These are phyloP conservation scores for Prunus mira DNA, from an alignment of 306 rosid genomes.

Conservation along the genomic window DNA sequence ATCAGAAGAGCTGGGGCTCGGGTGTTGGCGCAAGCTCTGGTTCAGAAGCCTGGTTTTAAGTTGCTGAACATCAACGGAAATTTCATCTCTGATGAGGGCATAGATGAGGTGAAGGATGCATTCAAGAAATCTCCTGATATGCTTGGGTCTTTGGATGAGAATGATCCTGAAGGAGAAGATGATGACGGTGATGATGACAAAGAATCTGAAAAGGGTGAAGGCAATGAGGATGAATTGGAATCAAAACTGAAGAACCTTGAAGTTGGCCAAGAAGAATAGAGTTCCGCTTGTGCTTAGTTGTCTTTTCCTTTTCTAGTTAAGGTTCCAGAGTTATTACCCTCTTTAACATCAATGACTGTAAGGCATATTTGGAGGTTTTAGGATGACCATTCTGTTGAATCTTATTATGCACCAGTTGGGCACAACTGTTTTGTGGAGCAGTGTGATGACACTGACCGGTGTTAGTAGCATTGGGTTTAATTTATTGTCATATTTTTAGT, in stretches of 20 bases:
- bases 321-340: constrained; percentile 8
- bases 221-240: constrained; percentile 52
- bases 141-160: constrained; percentile 80
- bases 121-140: constrained; percentile 52
- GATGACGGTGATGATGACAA: constrained; percentile 40
- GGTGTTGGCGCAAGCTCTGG: constrained; percentile 60
- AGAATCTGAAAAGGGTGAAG: constrained; percentile 48
- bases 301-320: background rate
- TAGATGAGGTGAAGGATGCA: constrained; percentile 59
- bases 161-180: constrained; percentile 79
- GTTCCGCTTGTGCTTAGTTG: background rate
- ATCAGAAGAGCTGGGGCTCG: constrained; percentile 75
- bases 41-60: constrained; percentile 64
- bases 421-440: constrained; percentile 7
- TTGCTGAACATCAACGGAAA: constrained; percentile 73
- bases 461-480: constrained; percentile 5
- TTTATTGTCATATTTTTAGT: background rate
- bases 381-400: constrained; percentile 16
- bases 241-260: constrained; percentile 80
- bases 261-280: constrained; percentile 42
- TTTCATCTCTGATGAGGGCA: constrained; percentile 74
- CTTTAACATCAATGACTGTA: constrained; percentile 13
- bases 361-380: constrained; percentile 13
- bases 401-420: background rate
- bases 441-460: constrained; percentile 1